Percentiles rank a stretch among this genome's conserved stretches.
Evolutionary conservation across 805 yeast genomes (phyloP).

Genomic region (Scheffersomyces lignosus): DNA sequence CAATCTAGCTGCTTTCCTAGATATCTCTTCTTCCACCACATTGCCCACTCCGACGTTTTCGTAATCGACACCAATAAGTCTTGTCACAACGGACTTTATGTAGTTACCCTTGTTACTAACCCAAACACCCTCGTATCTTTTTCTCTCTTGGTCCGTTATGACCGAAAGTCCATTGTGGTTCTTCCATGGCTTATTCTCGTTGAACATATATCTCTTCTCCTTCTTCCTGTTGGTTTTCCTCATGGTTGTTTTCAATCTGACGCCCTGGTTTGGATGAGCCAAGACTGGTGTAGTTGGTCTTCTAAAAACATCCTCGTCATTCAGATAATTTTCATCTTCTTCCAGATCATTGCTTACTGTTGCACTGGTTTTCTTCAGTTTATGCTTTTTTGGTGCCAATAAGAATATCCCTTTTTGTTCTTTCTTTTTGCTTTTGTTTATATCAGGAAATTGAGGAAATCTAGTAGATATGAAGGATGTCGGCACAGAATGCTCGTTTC

Average conservation of each 20-base stretch:
- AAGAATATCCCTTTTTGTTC: conserved; percentile 13
- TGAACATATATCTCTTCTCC: conserved; percentile 50
- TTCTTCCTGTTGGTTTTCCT: conserved; percentile 43
- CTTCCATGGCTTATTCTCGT: conserved; percentile 94
- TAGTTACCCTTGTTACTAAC: conserved; percentile 79
- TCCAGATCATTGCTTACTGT: neutral
- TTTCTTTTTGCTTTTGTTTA: conserved; percentile 14
- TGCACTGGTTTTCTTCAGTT: conserved; percentile 1
- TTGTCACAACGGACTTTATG: conserved; percentile 37
- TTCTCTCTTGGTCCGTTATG: conserved; percentile 65
- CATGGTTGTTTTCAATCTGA: conserved; percentile 53
- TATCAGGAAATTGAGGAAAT: conserved; percentile 38
- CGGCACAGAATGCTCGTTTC: too few species aligned
- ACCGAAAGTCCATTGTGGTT: conserved; percentile 61
- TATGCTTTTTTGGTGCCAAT: too few species aligned
- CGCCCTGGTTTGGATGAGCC: conserved; percentile 13
- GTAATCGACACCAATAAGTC: conserved; percentile 31
- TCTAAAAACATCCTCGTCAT: neutral
- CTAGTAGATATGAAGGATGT: too few species aligned
- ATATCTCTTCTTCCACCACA: conserved; percentile 18
- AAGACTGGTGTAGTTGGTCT: conserved; percentile 2
- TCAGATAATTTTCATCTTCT: neutral
- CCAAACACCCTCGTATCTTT: conserved; percentile 93
- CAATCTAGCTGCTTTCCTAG: conserved; percentile 33
- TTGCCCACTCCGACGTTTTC: conserved; percentile 12